These are phyloP conservation scores for Hemileia vastatrix DNA, from an alignment of 1,284 basidiomycete species.

Conservation along the genomic window DNA sequence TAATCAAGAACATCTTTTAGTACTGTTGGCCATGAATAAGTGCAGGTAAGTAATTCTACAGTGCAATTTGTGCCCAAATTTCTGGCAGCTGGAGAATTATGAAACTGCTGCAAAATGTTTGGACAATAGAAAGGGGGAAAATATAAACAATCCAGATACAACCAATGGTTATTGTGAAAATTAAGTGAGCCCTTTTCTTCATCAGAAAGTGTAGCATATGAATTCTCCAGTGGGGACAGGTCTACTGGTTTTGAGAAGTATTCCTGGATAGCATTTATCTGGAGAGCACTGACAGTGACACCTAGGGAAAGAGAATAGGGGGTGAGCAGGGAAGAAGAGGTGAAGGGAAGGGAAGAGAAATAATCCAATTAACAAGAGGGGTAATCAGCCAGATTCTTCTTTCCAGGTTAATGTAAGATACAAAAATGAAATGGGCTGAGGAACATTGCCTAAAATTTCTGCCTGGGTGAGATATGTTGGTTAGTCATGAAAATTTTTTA, in stretches of 20 bases:
- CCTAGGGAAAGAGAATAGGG: neutral
- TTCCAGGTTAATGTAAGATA: neutral
- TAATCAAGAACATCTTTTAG: neutral
- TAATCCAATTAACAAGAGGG: neutral
- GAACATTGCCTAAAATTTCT: neutral
- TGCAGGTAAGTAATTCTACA: neutral
- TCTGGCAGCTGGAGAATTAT: neutral
- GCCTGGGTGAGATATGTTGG: neutral
- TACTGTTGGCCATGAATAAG: slow-evolving; percentile 1
- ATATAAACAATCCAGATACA: neutral
- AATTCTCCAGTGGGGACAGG: neutral
- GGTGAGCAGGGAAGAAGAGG: neutral
- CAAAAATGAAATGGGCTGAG: neutral
- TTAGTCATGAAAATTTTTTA: neutral
- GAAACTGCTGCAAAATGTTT: neutral
- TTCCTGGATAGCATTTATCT: no score
- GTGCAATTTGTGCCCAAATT: neutral
- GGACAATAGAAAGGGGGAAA: neutral
- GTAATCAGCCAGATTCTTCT: neutral
- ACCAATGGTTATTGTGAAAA: no score
- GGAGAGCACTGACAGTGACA: no score
- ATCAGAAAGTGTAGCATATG: neutral
- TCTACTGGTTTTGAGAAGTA: no score
- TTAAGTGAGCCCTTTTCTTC: no score
- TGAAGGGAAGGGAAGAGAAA: neutral